Evolutionary conservation across 768 basidiomycete species (phyloP), one percentile per base, ranked within the genome.

Genomic region (Boletus vermiculosoides): DNA sequence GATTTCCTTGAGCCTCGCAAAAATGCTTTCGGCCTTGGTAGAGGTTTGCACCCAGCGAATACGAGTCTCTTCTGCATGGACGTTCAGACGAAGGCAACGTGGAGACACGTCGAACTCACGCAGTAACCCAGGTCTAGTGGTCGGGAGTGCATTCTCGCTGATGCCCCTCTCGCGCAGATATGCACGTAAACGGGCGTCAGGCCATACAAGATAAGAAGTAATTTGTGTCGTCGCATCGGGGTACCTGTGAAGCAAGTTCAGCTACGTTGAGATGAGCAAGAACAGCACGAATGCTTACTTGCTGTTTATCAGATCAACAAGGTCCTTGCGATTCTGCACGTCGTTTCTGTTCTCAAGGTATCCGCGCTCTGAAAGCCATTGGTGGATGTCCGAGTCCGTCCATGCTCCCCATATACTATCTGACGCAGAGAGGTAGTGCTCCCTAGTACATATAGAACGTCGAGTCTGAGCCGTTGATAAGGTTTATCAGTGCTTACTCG

Each of bases 151-250:
- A n/a, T 78, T 78, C 63, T 95, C 92, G 59, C 80, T 76, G 30
- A 96, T 66, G 48, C 88, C 89, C 60, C 83, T 81, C 66, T 90
- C 84, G 44, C 93, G 82, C 20, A 98, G 81, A 73, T 91, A 97
- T 2, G 90, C 93, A 45, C 94, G 87, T 28, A 98, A 84, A 33
- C 95, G 83, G 4, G 94, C 91, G 66, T 98, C 95, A 13, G 92
- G 91, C 96, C 96, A 98, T 11, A 82, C 80, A 49, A 95, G 77
- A 73, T 96, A 97, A 3, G 83, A 75, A 3, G 85, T 78, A 1
- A 80, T 78, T 36, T 76, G 73, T 6, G 63, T 50, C n/a, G 68
- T 66, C 48, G 70, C 68, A 50, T 86, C 82, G 53, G 77, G 77
- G 65, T 83, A 85, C 68, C 83, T 90, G 61, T n/a, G 34, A 30